Base-by-base conservation (phyloP, 176 grass and related monocot species). In the Aegilops bicornis region DNA sequence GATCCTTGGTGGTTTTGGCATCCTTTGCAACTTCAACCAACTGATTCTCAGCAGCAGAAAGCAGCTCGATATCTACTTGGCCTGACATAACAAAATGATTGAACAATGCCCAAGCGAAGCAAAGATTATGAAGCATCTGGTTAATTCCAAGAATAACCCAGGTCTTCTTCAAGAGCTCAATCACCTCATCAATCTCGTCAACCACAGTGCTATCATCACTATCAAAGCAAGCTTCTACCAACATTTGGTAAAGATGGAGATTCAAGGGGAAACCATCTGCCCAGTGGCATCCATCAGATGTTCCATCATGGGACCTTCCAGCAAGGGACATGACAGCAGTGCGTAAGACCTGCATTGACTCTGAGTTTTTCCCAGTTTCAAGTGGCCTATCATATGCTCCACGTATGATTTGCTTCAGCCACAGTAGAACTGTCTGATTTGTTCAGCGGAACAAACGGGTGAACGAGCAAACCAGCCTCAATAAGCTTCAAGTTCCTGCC, bases 141-240 rank as follows among this genome's bases (percentile, higher is more conserved):
- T 89, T 94, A 33, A 98, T 94, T 83, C 97, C 94, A 43, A 98
- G 90, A 56, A 98, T 94, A 84, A 69, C 65, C 97, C 97, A 98
- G 20, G 97, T 96, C 84, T 98, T 98, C 84, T 98, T 98, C 82
- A 98, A 89, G 61, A 94, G 89, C 72, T 98, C 97, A 83, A 98
- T 87, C 76, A 98, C 90, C 79, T 98, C 97, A 86, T 96, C 93
- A 63, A 95, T 93, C 88, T 98, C 97, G 76, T 98, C 97, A 79
- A 98, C 86, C 68, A 98, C 88, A 15, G 97, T 96, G 24, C 90
- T 90, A 10, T 95, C 94, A 3, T 96, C 90, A 68, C 85, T 92
- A 90, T 96, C 97, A 89, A 98, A 96, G 89, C 97, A 98, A 86
- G 97, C 79, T 89, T 98, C 97, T 82, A 98, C 63, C 63, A 98